Evolutionary conservation across 75 land plant species (phyloP), one percentile per base, ranked within the genome.

Genomic region (Gnetum montanum): DNA sequence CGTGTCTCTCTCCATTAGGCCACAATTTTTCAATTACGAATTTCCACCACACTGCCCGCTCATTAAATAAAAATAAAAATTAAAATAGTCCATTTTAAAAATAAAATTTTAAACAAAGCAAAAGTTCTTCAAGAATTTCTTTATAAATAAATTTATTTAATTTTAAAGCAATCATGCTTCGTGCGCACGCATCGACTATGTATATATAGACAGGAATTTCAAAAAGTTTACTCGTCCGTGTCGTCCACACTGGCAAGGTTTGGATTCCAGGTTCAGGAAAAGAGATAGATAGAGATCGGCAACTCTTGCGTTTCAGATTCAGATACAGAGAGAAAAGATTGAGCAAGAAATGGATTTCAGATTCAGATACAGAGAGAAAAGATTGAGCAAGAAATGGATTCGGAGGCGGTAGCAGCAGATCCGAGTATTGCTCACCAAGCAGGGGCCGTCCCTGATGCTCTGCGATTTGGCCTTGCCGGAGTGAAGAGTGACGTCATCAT

Each of bases 391-490:
- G 69, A 69, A 72, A 72, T 68, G 43, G 64, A 22, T n/a, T 4
- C 61, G 13, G 34, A 57, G 50, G 61, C 66, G 45, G 49, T 64
- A 46, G 73, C n/a, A n/a, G n/a, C n/a, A n/a, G n/a, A n/a, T n/a
- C n/a, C n/a, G n/a, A n/a, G n/a, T n/a, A n/a, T 90, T 11, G 29
- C 69, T 0, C 86, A 88, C 59, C 73, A 85, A 34, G 64, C 77
- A 30, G 68, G 63, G 31, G 84, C 72, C 4, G 26, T 59, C 31
- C 69, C 67, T 68, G 97, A 92, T 36, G 65, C 80, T 20, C 78
- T 92, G 20, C 94, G 89, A 0, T 75, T 73, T 35, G 97, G 95
- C 20, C 61, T 92, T 22, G 48, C 77, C 5, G 82, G 83, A 20
- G 84, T 84, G 54, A 88, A 81, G 79, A 73, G 75, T 35, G 89